Evolutionary conservation across 495 filamentous ascomycete species (phyloP), one percentile per base, ranked within the genome.

Genomic region (Bacidia gigantensis): DNA sequence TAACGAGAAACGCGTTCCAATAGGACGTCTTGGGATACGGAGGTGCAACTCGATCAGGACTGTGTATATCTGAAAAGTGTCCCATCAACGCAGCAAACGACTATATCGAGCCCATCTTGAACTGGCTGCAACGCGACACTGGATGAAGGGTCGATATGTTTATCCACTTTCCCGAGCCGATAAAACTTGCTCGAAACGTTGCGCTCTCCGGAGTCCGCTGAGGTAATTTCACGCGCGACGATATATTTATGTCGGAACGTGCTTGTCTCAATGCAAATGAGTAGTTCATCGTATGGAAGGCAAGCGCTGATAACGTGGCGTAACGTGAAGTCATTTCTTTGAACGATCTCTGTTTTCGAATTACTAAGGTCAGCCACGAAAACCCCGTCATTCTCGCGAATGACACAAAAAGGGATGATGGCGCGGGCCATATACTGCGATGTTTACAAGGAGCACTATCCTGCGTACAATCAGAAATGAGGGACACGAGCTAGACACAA

Each of bases 331-430:
- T 7, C 41, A 9, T 44, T 44, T 44, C 41, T n/a, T 7, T 7
- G 17, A 18, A 18, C 41, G 20, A 18, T 5, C 5, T 44, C 5
- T 5, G 7, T 17, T 44, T 22, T 7, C 5, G 14, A 9, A 22
- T 7, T 9, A 9, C 14, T n/a, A 9, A 29, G 29, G 3, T 49
- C 21, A 11, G 44, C 44, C 11, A 54, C 7, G 26, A 49, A 54
- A 14, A 43, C 35, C 18, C 52, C 52, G 12, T 49, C n/a, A 40
- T 24, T 49, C 5, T 54, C 46, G 11, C 42, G 22, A 12, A 54
- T 35, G 20, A 49, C 23, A n/a, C 43, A 48, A 42, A 46, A 45
- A 7, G 52, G 44, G 22, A 17, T 17, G 18, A 26, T 2, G n/a
- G n/a, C 5, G 11, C 48, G 17, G 52, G 52, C 52, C 52, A 54